Base-by-base conservation (phyloP, 129 eudicot species). In the Silybum marianum region DNA sequence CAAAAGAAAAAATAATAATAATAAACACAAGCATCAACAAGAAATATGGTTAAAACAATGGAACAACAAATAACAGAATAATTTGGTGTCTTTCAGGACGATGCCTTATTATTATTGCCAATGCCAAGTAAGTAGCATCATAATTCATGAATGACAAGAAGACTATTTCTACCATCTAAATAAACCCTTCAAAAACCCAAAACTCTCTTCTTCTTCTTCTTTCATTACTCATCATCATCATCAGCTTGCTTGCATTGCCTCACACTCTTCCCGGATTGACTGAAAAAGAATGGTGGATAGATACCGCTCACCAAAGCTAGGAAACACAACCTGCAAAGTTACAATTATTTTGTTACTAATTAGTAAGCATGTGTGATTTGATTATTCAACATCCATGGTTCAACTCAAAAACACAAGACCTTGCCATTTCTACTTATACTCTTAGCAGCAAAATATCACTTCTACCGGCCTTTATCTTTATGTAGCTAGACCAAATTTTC, bases 241-340 rank as follows among this genome's bases (percentile, higher is more conserved):
- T 74, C 88, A 3, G 90, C 86, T 79, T 89, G 90, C 86, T 79
- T 89, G 87, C 97, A 91, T 88, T 16, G 88, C 76, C 84, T 87
- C 93, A 0, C 92, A 86, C 77, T 91, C 97, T 69, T 91, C 97
- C 10, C 93, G 86, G 67, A 91, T 89, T 2, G 97, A 91, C 85
- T 91, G 91, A 81, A 87, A 91, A 73, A 91, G 90, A 65, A 88
- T 81, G 0, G 97, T 78, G 24, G 97, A 91, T 28, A 91, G 79
- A 75, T 91, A 91, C 23, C 97, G 93, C 84, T 91, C 97, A 8
- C 97, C 97, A 73, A 89, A 91, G 86, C 97, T 91, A 3, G 97
- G 97, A 73, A 91, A 91, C 73, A 91, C 93, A 84, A 89, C 93
- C 97, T 91, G 90, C 86, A 84, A 72, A 32, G 7, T 72, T 19